phyloP scores from a whole-genome alignment of 164 flowering plant genomes.

The Stephania cephalantha region DNA sequence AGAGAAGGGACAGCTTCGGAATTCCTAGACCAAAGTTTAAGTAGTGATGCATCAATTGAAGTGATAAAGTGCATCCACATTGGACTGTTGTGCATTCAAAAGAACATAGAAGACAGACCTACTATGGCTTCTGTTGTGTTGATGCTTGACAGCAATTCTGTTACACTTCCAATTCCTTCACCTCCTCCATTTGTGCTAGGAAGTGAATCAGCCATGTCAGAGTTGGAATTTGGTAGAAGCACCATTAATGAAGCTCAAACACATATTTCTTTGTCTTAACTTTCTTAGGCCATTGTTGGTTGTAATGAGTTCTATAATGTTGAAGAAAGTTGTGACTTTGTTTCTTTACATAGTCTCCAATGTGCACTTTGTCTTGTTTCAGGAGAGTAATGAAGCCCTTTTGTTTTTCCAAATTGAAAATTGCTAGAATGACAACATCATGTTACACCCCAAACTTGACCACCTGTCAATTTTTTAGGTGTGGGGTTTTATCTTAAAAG shows the following conservation, averaged over 20 bases:
- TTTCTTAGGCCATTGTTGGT: neutral
- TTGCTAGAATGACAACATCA: too few species aligned
- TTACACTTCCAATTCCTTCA: constrained; percentile 19
- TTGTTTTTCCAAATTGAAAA: too few species aligned
- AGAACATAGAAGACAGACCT: constrained; percentile 30
- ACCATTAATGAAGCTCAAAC: neutral
- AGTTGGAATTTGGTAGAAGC: neutral
- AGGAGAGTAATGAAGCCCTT: too few species aligned
- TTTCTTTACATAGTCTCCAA: too few species aligned
- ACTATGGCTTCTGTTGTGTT: constrained; percentile 31
- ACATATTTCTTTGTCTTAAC: neutral
- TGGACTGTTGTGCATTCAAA: constrained; percentile 40
- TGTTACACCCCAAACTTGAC: neutral
- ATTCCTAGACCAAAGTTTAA: constrained; percentile 21
- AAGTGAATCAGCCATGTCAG: neutral
- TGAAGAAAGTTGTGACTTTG: too few species aligned
- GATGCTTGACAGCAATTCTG: constrained; percentile 22
- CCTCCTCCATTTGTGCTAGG: constrained; percentile 15
- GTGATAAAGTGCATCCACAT: constrained; percentile 39
- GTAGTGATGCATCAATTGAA: constrained; percentile 14
- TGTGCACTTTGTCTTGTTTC: too few species aligned
- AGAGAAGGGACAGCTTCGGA: constrained; percentile 21
- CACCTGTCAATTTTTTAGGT: too few species aligned
- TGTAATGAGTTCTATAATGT: neutral
- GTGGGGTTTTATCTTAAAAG: too few species aligned